These are phyloP conservation scores for Amborella trichopoda DNA, from an alignment of 164 flowering plant species.

Conservation along the genomic window DNA sequence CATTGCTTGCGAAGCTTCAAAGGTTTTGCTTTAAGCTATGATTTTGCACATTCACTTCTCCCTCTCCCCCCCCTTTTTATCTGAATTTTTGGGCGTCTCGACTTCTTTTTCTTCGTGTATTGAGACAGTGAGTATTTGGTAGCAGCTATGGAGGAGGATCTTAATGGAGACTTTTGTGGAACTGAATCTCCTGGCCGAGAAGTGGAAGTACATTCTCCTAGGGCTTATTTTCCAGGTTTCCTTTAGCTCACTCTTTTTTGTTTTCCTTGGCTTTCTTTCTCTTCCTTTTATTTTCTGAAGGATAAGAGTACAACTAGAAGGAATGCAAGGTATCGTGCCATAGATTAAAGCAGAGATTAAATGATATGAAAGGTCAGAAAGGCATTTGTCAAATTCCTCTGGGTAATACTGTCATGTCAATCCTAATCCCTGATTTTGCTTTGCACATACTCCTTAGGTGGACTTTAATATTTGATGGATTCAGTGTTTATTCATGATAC, in stretches of 20 bases:
- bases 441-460: too few relatives aligned
- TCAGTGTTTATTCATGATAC: too few relatives aligned
- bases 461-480: too few relatives aligned
- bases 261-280: not conserved
- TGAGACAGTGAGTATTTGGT: constrained; percentile 5
- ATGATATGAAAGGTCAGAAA: too few relatives aligned
- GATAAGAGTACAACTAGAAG: too few relatives aligned
- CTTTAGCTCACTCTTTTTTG: not conserved
- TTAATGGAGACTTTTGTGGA: constrained; percentile 60
- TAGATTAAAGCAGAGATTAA: too few relatives aligned
- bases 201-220: constrained; percentile 77
- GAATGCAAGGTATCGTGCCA: too few relatives aligned
- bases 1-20: constrained; percentile 90
- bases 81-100: not conserved
- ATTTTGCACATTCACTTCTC: not conserved
- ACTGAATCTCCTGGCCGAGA: constrained; percentile 56
- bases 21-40: constrained; percentile 32
- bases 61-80: not conserved
- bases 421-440: too few relatives aligned
- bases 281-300: not conserved
- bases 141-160: constrained; percentile 86
- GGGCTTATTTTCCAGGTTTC: constrained; percentile 80
- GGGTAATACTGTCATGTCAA: too few relatives aligned
- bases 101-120: constrained; percentile 2
- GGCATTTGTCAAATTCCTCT: too few relatives aligned